Percentiles rank a stretch among this genome's conserved stretches.
These are phyloP conservation scores for Coprinopsis sp. DNA, from an alignment of 768 basidiomycete genomes.

Conservation along the genomic window DNA sequence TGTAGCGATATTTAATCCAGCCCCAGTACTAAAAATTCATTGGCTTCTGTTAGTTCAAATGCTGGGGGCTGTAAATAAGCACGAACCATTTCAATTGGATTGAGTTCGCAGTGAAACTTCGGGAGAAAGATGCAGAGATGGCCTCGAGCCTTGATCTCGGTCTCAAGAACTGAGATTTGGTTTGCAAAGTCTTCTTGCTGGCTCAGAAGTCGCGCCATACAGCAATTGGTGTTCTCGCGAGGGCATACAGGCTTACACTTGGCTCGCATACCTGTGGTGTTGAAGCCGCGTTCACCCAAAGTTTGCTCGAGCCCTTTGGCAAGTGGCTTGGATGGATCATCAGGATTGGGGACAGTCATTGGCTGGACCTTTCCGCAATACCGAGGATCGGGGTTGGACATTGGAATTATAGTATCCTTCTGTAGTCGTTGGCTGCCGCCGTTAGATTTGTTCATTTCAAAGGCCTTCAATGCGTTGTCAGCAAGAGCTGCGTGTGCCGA, in stretches of 20 bases:
- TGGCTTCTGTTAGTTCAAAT: background rate
- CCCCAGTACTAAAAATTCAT: background rate
- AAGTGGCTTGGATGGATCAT: background rate
- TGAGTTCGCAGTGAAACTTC: slow-evolving; percentile 28
- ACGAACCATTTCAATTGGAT: slow-evolving; percentile 36
- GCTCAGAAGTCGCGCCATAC: slow-evolving; percentile 29
- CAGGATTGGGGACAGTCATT: slow-evolving; percentile 21
- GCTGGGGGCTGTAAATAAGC: background rate
- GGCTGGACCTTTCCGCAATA: slow-evolving; percentile 23
- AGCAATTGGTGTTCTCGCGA: slow-evolving; percentile 16
- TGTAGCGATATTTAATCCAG: background rate
- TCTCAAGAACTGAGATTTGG: slow-evolving; percentile 1
- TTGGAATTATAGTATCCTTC: slow-evolving; percentile 27
- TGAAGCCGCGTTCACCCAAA: slow-evolving; percentile 13
- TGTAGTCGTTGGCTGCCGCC: slow-evolving; percentile 27
- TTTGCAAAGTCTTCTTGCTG: slow-evolving; percentile 35
- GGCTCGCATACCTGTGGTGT: too few species aligned
- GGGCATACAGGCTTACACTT: too few species aligned
- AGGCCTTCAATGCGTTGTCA: slow-evolving; percentile 28
- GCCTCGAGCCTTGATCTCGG: slow-evolving; percentile 22
- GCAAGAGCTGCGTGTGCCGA: slow-evolving; percentile 28
- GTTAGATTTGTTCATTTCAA: slow-evolving; percentile 28
- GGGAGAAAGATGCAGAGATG: slow-evolving; percentile 30
- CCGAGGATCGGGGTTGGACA: slow-evolving; percentile 20
- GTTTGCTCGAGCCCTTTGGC: slow-evolving; percentile 17